Evolutionary conservation across 2,329 filamentous ascomycete genomes (phyloP).

Genomic region (Pyrenophora tritici-repentis): DNA sequence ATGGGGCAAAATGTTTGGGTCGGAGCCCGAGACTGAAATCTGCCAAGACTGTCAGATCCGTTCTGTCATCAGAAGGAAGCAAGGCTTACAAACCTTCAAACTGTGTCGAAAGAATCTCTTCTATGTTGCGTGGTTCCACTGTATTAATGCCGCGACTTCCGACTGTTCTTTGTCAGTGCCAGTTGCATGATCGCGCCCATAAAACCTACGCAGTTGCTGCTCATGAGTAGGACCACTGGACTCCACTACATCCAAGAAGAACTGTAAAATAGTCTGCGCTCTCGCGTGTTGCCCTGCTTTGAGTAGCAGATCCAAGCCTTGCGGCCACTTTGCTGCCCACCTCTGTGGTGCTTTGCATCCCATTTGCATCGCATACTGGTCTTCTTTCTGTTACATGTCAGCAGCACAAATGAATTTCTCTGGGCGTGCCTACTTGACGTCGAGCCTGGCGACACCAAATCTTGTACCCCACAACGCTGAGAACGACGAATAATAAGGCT

Average conservation of each 20-base stretch:
- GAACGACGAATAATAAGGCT: too few relatives aligned
- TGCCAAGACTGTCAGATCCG: neutral
- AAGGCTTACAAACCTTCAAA: constrained; percentile 12
- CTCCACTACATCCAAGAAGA: constrained; percentile 37
- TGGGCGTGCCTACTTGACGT: neutral
- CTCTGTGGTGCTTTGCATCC: constrained; percentile 7
- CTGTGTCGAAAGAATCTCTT: constrained; percentile 18
- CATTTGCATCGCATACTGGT: constrained; percentile 4
- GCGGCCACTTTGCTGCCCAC: constrained; percentile 16
- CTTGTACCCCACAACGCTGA: neutral
- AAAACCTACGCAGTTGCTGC: constrained; percentile 6
- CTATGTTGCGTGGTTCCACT: constrained; percentile 23
- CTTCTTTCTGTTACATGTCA: constrained; percentile 1
- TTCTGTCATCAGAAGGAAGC: neutral
- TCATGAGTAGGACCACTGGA: constrained; percentile 30
- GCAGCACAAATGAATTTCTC: neutral
- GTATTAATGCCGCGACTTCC: constrained; percentile 16
- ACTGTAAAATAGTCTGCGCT: constrained; percentile 21
- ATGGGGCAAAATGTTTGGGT: constrained; percentile 6
- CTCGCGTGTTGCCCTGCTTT: constrained; percentile 12
- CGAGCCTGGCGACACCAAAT: neutral
- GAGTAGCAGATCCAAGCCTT: constrained; percentile 19
- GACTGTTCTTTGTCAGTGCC: neutral
- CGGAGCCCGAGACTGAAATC: constrained; percentile 17
- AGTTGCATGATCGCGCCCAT: neutral